Conservation (phyloP, 2,329 filamentous ascomycete genomes). For the Ascochyta koolunga region DNA sequence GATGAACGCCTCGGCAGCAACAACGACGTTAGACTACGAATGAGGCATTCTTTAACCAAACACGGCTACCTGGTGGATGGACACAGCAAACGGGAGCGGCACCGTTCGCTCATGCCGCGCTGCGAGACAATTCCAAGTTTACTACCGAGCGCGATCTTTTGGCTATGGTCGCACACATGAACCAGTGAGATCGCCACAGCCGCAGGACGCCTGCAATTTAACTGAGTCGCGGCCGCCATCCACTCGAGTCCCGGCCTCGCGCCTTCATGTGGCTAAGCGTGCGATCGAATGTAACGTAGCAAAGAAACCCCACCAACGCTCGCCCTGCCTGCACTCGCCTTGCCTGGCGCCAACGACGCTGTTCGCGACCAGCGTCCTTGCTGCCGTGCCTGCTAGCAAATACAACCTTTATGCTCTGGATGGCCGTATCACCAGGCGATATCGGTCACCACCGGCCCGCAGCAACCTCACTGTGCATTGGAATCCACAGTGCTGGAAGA, state of each 20-base stretch:
- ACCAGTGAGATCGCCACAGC: conserved; percentile 18
- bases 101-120: conserved; percentile 8
- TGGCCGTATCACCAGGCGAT: conserved; percentile 50
- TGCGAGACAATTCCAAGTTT: conserved; percentile 12
- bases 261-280: conserved; percentile 19
- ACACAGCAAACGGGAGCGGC: conserved; percentile 8
- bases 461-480: conserved; percentile 40
- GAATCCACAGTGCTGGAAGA: conserved; percentile 28
- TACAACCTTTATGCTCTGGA: conserved; percentile 47
- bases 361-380: conserved; percentile 18
- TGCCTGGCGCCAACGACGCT: conserved; percentile 30
- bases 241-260: conserved; percentile 16
- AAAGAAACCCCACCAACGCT: conserved; percentile 33
- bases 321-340: conserved; percentile 31
- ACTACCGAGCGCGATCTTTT: conserved; percentile 3
- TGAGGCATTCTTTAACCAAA: conserved; percentile 9
- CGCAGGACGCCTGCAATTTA: conserved; percentile 25
- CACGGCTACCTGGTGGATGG: conserved; percentile 17
- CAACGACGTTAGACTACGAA: conserved; percentile 5
- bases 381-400: conserved; percentile 45
- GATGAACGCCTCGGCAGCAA: conserved; percentile 1
- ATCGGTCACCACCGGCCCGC: conserved; percentile 45
- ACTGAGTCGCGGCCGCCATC: conserved; percentile 22
- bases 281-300: conserved; percentile 19
- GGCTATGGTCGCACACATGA: conserved; percentile 12